A percentile compares a stretch with the other conserved stretches of the same genome.
These are phyloP conservation scores for Pulveroboletus sp. DNA, from an alignment of 768 basidiomycete species.

Conservation along the genomic window DNA sequence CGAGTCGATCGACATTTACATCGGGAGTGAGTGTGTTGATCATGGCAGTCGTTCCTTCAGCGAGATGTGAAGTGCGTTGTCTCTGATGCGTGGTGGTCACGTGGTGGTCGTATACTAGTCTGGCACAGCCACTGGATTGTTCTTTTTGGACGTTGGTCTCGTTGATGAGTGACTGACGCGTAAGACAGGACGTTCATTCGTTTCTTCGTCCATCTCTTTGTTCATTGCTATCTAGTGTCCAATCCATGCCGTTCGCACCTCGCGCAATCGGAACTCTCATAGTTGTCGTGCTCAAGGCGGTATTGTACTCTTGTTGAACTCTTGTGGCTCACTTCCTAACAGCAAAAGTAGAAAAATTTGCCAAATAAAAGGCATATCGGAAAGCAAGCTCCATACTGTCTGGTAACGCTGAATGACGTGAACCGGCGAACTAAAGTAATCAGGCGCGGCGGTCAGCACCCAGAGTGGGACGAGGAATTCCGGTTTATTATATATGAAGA, in stretches of 20 bases:
- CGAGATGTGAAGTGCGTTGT: slow-evolving; percentile 62
- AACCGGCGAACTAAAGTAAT: slow-evolving; percentile 89
- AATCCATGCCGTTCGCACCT: slow-evolving; percentile 53
- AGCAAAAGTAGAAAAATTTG: slow-evolving; percentile 63
- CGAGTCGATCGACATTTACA: too few relatives aligned
- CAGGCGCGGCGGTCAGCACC: slow-evolving; percentile 95
- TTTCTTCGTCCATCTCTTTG: slow-evolving; percentile 2
- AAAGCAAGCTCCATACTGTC: slow-evolving; percentile 96
- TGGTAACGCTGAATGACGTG: slow-evolving; percentile 72
- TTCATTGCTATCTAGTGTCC: slow-evolving; percentile 1
- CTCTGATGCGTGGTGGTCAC: too few relatives aligned
- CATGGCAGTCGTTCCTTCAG: slow-evolving; percentile 69
- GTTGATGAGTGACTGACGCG: slow-evolving; percentile 15
- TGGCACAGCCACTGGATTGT: slow-evolving; percentile 21
- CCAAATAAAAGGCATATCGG: slow-evolving; percentile 90
- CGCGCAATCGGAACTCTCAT: slow-evolving; percentile 90
- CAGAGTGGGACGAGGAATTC: slow-evolving; percentile 98
- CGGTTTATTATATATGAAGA: slow-evolving; percentile 89
- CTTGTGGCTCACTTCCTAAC: slow-evolving; percentile 13
- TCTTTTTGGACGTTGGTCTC: slow-evolving; percentile 1
- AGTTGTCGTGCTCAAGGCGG: slow-evolving; percentile 90
- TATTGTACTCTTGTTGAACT: slow-evolving; percentile 39
- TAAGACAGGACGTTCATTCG: slow-evolving; percentile 14
- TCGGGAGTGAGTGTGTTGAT: too few relatives aligned
- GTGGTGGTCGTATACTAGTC: too few relatives aligned